These are phyloP conservation scores for Hippophae tibetana DNA, from an alignment of 306 rosid species.

Conservation along the genomic window DNA sequence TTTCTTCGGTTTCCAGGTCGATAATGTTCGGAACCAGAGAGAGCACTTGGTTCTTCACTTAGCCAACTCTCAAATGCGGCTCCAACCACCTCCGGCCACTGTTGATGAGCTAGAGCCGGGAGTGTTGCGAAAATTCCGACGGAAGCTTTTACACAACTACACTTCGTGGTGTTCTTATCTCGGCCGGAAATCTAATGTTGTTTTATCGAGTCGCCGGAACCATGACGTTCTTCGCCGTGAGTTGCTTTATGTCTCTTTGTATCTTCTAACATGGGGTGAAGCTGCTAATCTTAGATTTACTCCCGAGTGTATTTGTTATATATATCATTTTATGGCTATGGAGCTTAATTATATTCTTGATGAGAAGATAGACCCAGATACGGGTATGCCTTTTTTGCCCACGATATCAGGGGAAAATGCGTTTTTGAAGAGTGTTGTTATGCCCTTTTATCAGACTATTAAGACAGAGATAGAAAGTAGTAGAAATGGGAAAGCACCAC, in stretches of 20 bases:
- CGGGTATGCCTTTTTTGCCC: constrained; percentile 59
- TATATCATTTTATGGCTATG: constrained; percentile 74
- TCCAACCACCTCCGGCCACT: constrained; percentile 34
- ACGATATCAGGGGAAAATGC: constrained; percentile 48
- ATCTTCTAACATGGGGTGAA: constrained; percentile 81
- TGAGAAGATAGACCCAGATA: constrained; percentile 40
- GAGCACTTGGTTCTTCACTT: constrained; percentile 92
- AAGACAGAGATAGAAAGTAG: constrained; percentile 61
- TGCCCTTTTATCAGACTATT: constrained; percentile 62
- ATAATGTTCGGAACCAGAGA: constrained; percentile 83
- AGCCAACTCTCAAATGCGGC: constrained; percentile 89
- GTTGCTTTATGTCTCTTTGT: constrained; percentile 60
- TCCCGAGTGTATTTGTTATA: constrained; percentile 71
- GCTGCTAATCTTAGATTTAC: constrained; percentile 67
- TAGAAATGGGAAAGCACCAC: constrained; percentile 78
- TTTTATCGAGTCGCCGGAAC: constrained; percentile 28
- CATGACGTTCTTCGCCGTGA: constrained; percentile 43
- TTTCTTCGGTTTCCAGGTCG: constrained; percentile 66
- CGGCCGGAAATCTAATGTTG: constrained; percentile 43
- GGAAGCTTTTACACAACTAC: constrained; percentile 62
- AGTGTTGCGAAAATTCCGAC: constrained; percentile 45
- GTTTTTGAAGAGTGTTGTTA: constrained; percentile 58
- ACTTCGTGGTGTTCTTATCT: constrained; percentile 69
- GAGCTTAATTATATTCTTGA: constrained; percentile 64
- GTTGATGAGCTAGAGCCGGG: constrained; percentile 39